Evolutionary conservation across 1,139 yeast species (phyloP).

Genomic region (Sugiyamaella novakii): DNA sequence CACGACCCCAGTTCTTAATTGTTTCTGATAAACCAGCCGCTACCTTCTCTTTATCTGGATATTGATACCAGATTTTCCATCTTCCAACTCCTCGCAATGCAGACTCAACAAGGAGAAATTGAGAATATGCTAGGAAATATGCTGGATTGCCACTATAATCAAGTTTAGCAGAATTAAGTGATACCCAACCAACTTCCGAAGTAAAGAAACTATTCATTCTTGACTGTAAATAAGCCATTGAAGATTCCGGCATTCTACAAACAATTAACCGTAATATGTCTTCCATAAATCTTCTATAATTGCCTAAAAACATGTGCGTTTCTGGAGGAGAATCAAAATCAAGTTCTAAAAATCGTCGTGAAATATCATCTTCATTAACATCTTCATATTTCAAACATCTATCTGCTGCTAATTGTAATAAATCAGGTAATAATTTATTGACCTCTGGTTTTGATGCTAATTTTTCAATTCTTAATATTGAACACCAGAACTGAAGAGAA

Average conservation of each 20-base stretch:
- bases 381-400: constrained; percentile 74
- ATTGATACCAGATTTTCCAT: constrained; percentile 89
- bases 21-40: constrained; percentile 59
- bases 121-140: constrained; percentile 75
- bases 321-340: constrained; percentile 93
- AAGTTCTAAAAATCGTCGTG: constrained; percentile 66
- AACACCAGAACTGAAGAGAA: constrained; percentile 93
- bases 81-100: constrained; percentile 92
- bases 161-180: constrained; percentile 58
- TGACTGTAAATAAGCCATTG: constrained; percentile 78
- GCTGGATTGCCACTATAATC: constrained; percentile 65
- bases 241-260: constrained; percentile 81
- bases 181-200: constrained; percentile 68
- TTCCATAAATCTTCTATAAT: constrained; percentile 81
- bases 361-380: constrained; percentile 63
- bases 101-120: constrained; percentile 84
- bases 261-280: constrained; percentile 87
- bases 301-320: constrained; percentile 70
- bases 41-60: constrained; percentile 60
- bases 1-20: constrained; percentile 76
- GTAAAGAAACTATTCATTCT: constrained; percentile 73
- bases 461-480: constrained; percentile 80
- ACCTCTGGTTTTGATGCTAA: constrained; percentile 52
- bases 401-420: constrained; percentile 76
- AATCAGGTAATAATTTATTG: constrained; percentile 57